These are phyloP conservation scores for Talaromyces atroroseus DNA, from an alignment of 2,329 filamentous ascomycete genomes.

Conservation along the genomic window DNA sequence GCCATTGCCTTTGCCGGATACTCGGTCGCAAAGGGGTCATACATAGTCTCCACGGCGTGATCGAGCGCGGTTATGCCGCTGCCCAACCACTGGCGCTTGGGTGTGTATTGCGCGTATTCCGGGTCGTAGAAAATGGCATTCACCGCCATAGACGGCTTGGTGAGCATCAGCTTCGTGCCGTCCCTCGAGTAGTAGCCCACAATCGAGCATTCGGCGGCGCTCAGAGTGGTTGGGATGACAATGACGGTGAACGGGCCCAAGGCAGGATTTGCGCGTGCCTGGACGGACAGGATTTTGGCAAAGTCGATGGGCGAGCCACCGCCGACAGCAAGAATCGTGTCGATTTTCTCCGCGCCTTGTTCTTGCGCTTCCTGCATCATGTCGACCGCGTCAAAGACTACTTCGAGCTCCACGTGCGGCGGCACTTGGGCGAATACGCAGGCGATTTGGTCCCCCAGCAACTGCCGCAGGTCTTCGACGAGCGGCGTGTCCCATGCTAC, in stretches of 20 bases:
- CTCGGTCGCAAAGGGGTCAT: constrained; percentile 49
- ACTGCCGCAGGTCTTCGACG: constrained; percentile 46
- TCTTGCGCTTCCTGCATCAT: background rate
- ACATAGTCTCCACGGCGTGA: constrained; percentile 51
- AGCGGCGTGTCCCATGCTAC: constrained; percentile 51
- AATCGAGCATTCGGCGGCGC: constrained; percentile 52
- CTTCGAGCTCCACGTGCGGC: constrained; percentile 27
- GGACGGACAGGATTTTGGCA: constrained; percentile 44
- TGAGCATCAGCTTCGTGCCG: constrained; percentile 46
- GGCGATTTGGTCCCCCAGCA: constrained; percentile 45
- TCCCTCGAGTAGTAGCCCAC: constrained; percentile 48
- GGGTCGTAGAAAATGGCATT: constrained; percentile 51
- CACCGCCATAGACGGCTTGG: constrained; percentile 39
- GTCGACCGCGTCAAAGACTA: constrained; percentile 29
- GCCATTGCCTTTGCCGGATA: constrained; percentile 45
- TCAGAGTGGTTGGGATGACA: constrained; percentile 46
- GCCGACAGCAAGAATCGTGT: constrained; percentile 52
- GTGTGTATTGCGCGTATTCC: constrained; percentile 48
- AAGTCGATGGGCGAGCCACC: constrained; percentile 53
- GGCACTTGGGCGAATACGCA: constrained; percentile 52
- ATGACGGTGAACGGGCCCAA: constrained; percentile 36
- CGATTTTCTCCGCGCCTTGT: constrained; percentile 42
- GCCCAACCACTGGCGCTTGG: constrained; percentile 44
- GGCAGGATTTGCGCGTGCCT: constrained; percentile 35
- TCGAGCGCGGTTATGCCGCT: constrained; percentile 52